Evolutionary conservation across 495 filamentous ascomycete genomes (phyloP).

Genomic region (Copromyces sp.): DNA sequence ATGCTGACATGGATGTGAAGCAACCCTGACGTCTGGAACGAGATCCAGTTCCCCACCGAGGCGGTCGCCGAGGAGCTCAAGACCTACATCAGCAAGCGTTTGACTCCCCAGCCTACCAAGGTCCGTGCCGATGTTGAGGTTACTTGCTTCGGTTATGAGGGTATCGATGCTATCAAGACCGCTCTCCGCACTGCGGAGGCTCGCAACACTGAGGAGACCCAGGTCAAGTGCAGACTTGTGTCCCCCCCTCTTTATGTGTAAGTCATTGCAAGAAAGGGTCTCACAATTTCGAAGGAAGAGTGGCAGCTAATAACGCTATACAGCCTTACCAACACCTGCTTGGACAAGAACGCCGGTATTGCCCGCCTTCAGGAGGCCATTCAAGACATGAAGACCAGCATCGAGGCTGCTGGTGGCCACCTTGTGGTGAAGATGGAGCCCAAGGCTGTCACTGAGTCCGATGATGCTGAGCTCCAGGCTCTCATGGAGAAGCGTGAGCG

Average conservation of each 20-base stretch:
- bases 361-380: constrained; percentile 78
- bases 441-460: constrained; percentile 96
- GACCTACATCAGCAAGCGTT: constrained; percentile 87
- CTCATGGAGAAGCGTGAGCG: constrained; percentile 98
- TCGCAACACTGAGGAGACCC: constrained; percentile 74
- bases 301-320: neutral
- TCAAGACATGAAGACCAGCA: constrained; percentile 66
- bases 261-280: constrained; percentile 11
- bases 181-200: constrained; percentile 81
- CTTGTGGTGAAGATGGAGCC: constrained; percentile 93
- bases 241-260: constrained; percentile 86
- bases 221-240: constrained; percentile 95
- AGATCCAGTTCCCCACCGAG: constrained; percentile 76
- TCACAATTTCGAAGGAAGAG: neutral
- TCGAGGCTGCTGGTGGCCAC: constrained; percentile 61
- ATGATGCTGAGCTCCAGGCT: constrained; percentile 91
- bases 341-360: constrained; percentile 86
- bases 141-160: constrained; percentile 96
- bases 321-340: constrained; percentile 72
- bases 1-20: constrained; percentile 30
- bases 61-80: constrained; percentile 79
- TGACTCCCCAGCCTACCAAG: constrained; percentile 95
- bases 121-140: constrained; percentile 97
- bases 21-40: constrained; percentile 93
- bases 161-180: constrained; percentile 93